These are phyloP conservation scores for Magnusiomyces sp. DNA, from an alignment of 1,139 yeast genomes.

Conservation along the genomic window DNA sequence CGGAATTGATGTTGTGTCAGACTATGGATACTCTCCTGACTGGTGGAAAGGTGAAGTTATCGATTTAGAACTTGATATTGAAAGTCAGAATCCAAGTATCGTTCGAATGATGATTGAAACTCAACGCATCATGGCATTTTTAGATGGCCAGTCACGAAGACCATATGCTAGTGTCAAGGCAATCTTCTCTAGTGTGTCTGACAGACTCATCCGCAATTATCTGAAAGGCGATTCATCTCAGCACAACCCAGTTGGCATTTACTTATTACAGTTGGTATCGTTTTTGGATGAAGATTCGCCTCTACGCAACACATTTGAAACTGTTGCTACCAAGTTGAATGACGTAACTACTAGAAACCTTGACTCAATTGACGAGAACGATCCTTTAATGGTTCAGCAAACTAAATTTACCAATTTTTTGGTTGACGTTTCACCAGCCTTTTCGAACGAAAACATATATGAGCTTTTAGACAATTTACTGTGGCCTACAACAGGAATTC, in stretches of 20 bases:
- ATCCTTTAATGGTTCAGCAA: not conserved
- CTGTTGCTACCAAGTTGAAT: not conserved
- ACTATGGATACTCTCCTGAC: slow-evolving; percentile 34
- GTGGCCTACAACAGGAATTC: slow-evolving; percentile 18
- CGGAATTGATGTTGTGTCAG: slow-evolving; percentile 25
- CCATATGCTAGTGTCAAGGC: slow-evolving; percentile 34
- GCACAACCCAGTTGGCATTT: slow-evolving; percentile 20
- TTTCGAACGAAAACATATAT: slow-evolving; percentile 20
- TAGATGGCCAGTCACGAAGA: slow-evolving; percentile 36
- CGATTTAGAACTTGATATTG: not conserved
- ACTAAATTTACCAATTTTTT: slow-evolving; percentile 18
- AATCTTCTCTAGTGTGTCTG: slow-evolving; percentile 22
- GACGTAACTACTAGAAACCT: slow-evolving; percentile 17
- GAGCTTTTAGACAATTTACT: slow-evolving; percentile 25
- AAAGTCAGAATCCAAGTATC: slow-evolving; percentile 10
- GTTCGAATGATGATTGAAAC: slow-evolving; percentile 31
- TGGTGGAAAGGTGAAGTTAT: slow-evolving; percentile 40
- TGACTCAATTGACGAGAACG: slow-evolving; percentile 16
- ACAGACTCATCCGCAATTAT: slow-evolving; percentile 16
- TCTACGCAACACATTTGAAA: not conserved
- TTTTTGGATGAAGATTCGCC: slow-evolving; percentile 3
- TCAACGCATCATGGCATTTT: slow-evolving; percentile 39
- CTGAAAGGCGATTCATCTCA: slow-evolving; percentile 12
- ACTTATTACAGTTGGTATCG: slow-evolving; percentile 15
- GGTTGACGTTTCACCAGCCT: slow-evolving; percentile 21